These are phyloP conservation scores for Yamadazyma epiphylla DNA, from an alignment of 1,139 yeast genomes.

Conservation along the genomic window DNA sequence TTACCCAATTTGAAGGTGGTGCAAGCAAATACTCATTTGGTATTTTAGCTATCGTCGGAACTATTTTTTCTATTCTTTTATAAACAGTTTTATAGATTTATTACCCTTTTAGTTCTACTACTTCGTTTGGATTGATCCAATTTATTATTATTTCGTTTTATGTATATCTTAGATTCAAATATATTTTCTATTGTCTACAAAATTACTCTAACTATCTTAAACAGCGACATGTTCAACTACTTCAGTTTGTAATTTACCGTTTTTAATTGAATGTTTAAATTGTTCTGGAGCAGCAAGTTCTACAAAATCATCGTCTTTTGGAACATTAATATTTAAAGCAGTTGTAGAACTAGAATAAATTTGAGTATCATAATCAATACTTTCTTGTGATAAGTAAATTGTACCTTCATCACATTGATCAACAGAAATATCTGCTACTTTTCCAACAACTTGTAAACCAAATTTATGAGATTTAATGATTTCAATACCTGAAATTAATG, in stretches of 20 bases:
- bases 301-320: conserved; percentile 56
- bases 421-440: conserved; percentile 75
- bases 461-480: conserved; percentile 77
- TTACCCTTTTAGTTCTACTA: too few species aligned
- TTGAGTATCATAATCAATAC: conserved; percentile 59
- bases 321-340: conserved; percentile 78
- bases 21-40: conserved; percentile 1
- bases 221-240: conserved; percentile 50
- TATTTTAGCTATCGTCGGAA: neutral
- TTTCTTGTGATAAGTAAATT: conserved; percentile 69
- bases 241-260: conserved; percentile 39
- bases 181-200: neutral
- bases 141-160: too few species aligned
- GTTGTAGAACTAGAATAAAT: conserved; percentile 83
- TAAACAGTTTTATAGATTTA: too few species aligned
- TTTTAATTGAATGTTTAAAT: conserved; percentile 54
- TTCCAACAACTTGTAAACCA: conserved; percentile 80
- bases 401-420: conserved; percentile 90
- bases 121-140: too few species aligned
- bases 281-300: conserved; percentile 90
- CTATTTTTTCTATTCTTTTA: too few species aligned
- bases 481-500: conserved; percentile 84
- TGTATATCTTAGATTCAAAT: neutral
- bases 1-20: conserved; percentile 2
- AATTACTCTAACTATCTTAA: conserved; percentile 16